A percentile compares a stretch with the other conserved stretches of the same genome.
Evolutionary conservation across 441 rosid genomes (phyloP).

Genomic region (Aleurites moluccanus): DNA sequence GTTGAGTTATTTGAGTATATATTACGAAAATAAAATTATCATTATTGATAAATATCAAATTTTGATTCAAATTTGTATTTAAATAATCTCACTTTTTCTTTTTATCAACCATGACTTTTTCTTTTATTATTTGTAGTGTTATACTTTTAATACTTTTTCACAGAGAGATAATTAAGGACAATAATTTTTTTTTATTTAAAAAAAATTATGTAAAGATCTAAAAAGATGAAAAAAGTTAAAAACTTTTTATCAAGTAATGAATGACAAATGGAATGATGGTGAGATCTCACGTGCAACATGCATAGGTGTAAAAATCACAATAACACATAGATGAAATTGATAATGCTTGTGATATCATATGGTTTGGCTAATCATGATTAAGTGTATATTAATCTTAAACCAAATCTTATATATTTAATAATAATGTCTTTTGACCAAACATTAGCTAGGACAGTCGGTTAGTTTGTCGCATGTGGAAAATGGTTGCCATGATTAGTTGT

Average conservation of each 20-base stretch:
- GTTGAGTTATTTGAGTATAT: no score
- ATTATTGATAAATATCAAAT: no score
- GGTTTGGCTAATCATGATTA: conserved; percentile 38
- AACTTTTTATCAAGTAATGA: conserved; percentile 18
- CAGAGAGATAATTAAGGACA: no score
- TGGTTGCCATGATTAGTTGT: conserved; percentile 16
- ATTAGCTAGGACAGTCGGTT: conserved; percentile 21
- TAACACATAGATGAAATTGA: conserved; percentile 14
- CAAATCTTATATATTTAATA: conserved; percentile 14
- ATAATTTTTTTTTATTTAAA: background rate
- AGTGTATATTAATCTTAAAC: conserved; percentile 22
- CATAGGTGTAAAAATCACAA: background rate
- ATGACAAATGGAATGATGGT: conserved; percentile 29
- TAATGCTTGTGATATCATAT: conserved; percentile 35
- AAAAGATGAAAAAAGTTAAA: background rate
- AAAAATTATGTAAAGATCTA: background rate
- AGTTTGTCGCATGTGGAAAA: conserved; percentile 28
- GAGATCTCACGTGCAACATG: conserved; percentile 41
- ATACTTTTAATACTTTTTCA: background rate
- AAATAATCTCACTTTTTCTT: no score
- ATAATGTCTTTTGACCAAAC: conserved; percentile 31
- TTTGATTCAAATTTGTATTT: no score
- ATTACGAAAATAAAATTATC: no score
- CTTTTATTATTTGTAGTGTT: background rate
- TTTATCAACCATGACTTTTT: no score